Evolutionary conservation across 805 yeast genomes (phyloP), one percentile per base, ranked within the genome.

Genomic region (Saccharomycopsis olivae): DNA sequence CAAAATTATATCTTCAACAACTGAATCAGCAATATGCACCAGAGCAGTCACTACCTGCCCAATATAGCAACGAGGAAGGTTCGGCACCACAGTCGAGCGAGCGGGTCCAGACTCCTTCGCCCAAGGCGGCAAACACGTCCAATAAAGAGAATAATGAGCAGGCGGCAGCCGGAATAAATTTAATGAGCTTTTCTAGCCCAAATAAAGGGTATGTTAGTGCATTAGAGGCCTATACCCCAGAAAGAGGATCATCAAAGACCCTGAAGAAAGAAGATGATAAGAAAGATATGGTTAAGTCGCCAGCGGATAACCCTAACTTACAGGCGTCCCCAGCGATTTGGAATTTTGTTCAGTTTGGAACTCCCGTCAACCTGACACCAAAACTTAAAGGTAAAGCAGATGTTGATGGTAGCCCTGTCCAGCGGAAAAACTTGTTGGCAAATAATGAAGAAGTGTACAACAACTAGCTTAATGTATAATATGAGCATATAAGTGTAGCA

Each of bases 301-400:
- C 35, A 38, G 14, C 29, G 20, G 40, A 4, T 44, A 53, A 5
- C n/a, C n/a, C n/a, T 14, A 40, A 38, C 25, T 39, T 54, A 29
- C 60, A 59, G 38, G 58, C 62, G 23, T 84, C 95, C 1, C 97
- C 97, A 1, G 96, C 95, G 14, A 73, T 88, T 44, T 85, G 96
- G 96, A 84, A 82, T 55, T 78, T 84, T 61, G 85, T 88, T 53
- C 95, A 87, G 52, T 77, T 88, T 40, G 64, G 73, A 30, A 71
- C 77, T 3, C 62, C 47, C 5, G 16, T 32, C 9, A 13, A 29
- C 8, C 43, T 35, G 23, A 43, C 47, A 4, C 47, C 47, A 11
- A 42, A 32, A 20, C 15, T 20, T 25, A 25, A 27, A 15, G n/a
- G n/a, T n/a, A 29, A 24, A 16, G 29, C 24, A 6, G 37, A 38